Conservation (phyloP, 2,329 filamentous ascomycete species). For the Huntiella bhutanensis region DNA sequence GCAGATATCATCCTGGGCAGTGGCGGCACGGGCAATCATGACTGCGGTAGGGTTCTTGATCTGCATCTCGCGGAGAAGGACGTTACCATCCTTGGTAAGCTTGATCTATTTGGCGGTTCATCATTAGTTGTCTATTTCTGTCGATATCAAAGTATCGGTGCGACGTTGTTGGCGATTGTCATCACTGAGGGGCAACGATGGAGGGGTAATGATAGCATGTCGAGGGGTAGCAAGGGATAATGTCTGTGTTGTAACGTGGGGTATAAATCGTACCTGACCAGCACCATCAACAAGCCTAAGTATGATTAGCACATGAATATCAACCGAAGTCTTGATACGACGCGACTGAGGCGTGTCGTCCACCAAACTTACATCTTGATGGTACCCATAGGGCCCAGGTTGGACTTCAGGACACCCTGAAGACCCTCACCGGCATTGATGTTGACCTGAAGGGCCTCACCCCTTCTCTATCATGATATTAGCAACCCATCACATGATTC, state of each 20-base stretch:
- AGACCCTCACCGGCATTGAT: constrained; percentile 89
- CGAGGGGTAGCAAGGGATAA: neutral
- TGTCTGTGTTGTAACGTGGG: constrained; percentile 14
- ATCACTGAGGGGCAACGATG: neutral
- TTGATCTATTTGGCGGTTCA: constrained; percentile 49
- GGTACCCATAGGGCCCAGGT: constrained; percentile 80
- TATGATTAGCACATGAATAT: constrained; percentile 15
- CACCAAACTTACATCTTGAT: constrained; percentile 67
- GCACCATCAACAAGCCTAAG: constrained; percentile 48
- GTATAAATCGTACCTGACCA: constrained; percentile 35
- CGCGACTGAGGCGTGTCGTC: neutral
- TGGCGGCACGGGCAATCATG: constrained; percentile 66
- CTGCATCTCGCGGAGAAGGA: constrained; percentile 63
- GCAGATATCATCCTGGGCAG: constrained; percentile 94
- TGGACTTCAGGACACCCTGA: constrained; percentile 88
- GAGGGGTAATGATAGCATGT: neutral
- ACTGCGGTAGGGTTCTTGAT: constrained; percentile 97
- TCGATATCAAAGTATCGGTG: neutral
- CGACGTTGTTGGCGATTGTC: neutral
- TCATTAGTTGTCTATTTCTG: constrained; percentile 14
- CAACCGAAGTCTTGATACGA: neutral
- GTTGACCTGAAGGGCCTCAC: constrained; percentile 92
- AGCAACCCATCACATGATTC: neutral
- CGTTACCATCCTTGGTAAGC: constrained; percentile 95
- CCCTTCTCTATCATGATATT: constrained; percentile 49